Conservation (phyloP, 495 filamentous ascomycete species). For the Achaetomiella virescens region DNA sequence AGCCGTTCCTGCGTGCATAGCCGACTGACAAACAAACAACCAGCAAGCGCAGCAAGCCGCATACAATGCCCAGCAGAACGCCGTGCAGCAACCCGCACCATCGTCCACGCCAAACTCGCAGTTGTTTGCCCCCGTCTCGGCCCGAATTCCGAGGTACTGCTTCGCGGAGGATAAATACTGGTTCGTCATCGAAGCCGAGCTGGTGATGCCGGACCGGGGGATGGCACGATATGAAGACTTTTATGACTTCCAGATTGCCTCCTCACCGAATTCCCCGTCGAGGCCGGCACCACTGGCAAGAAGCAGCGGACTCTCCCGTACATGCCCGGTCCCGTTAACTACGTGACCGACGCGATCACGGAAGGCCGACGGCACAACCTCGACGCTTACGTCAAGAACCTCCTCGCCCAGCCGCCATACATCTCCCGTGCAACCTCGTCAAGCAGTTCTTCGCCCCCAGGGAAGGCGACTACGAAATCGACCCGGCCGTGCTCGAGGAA, state of each 20-base stretch:
- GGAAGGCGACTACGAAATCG: conserved; percentile 87
- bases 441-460: conserved; percentile 86
- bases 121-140: conserved; percentile 54
- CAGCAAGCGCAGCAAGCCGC: conserved; percentile 26
- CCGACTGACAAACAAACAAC: not conserved
- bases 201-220: conserved; percentile 94
- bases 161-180: conserved; percentile 98
- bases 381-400: conserved; percentile 89
- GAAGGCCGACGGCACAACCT: conserved; percentile 86
- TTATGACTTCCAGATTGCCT: conserved; percentile 98
- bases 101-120: conserved; percentile 38
- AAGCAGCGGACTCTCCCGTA: conserved; percentile 83
- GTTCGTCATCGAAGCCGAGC: conserved; percentile 89
- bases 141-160: conserved; percentile 86
- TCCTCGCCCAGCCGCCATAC: conserved; percentile 74
- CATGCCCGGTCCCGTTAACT: conserved; percentile 97
- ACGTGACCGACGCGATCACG: conserved; percentile 94
- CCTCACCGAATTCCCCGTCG: conserved; percentile 85
- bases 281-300: conserved; percentile 75
- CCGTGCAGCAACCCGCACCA: conserved; percentile 29
- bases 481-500: conserved; percentile 57
- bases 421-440: conserved; percentile 79
- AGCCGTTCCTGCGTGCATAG: not conserved
- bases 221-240: conserved; percentile 94
- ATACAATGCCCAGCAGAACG: conserved; percentile 21